Percentiles rank a stretch among this genome's conserved stretches.
These are phyloP conservation scores for Penicillium sp. DNA, from an alignment of 2,329 filamentous ascomycete genomes.

Conservation along the genomic window DNA sequence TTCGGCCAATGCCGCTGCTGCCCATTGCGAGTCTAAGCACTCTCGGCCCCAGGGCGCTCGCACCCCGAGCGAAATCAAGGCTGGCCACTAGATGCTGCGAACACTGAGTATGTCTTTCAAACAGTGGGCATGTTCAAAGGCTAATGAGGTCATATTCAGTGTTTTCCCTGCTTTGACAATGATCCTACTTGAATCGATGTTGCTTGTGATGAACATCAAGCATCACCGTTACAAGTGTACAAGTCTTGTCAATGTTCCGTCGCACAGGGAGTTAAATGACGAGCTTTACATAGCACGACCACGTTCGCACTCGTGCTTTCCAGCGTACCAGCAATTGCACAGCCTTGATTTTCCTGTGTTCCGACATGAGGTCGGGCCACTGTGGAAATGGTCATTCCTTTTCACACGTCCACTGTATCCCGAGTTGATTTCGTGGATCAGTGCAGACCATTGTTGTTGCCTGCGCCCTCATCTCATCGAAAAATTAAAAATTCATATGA, in stretches of 20 bases:
- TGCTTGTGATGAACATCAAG: background rate
- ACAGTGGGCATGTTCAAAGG: no score
- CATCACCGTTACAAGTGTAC: background rate
- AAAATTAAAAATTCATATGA: background rate
- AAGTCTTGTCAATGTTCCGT: slow-evolving; percentile 3
- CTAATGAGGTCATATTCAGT: no score
- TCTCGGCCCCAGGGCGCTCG: background rate
- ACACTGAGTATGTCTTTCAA: no score
- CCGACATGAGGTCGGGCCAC: slow-evolving; percentile 8
- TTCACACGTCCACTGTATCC: slow-evolving; percentile 3
- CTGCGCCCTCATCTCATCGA: no score
- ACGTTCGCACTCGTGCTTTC: slow-evolving; percentile 14
- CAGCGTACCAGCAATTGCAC: slow-evolving; percentile 14
- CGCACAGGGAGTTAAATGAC: slow-evolving; percentile 10
- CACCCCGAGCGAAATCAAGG: slow-evolving; percentile 5
- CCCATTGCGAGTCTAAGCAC: slow-evolving; percentile 3
- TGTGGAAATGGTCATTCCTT: slow-evolving; percentile 11
- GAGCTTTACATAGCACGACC: slow-evolving; percentile 12
- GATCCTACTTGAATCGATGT: background rate
- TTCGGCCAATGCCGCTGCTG: slow-evolving; percentile 13
- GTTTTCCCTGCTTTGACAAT: no score
- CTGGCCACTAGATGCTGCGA: slow-evolving; percentile 6
- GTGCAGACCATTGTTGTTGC: no score
- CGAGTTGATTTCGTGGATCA: no score
- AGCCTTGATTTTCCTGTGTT: slow-evolving; percentile 12